Conservation (phyloP, 2,329 filamentous ascomycete species). For the Rhinocladiella similis region DNA sequence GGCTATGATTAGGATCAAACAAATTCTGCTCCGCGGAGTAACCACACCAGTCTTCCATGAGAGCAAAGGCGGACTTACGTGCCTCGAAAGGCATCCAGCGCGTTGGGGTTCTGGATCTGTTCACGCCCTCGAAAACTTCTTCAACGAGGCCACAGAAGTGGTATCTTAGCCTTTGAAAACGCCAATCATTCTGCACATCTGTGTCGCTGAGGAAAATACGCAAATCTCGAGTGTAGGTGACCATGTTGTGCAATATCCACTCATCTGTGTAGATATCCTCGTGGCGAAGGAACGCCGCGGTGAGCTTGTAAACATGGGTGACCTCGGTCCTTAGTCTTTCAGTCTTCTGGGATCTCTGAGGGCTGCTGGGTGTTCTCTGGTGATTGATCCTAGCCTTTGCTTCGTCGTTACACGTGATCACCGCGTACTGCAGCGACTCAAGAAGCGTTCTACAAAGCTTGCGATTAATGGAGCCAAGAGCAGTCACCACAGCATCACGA, state of each 20-base stretch:
- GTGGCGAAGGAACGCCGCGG: slow-evolving; percentile 81
- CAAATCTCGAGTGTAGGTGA: slow-evolving; percentile 86
- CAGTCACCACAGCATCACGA: slow-evolving; percentile 84
- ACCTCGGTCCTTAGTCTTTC: slow-evolving; percentile 90
- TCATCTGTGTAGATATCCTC: slow-evolving; percentile 80
- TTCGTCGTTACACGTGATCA: slow-evolving; percentile 83
- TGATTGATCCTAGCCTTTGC: slow-evolving; percentile 79
- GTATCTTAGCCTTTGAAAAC: slow-evolving; percentile 85
- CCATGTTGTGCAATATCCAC: slow-evolving; percentile 85
- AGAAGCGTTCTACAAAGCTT: slow-evolving; percentile 89
- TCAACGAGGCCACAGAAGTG: slow-evolving; percentile 95
- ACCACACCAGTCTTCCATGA: slow-evolving; percentile 99
- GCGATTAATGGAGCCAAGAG: slow-evolving; percentile 90
- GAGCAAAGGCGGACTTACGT: slow-evolving; percentile 86
- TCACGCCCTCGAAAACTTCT: slow-evolving; percentile 87
- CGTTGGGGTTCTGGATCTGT: slow-evolving; percentile 77
- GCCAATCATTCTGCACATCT: slow-evolving; percentile 91
- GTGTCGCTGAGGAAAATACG: slow-evolving; percentile 93
- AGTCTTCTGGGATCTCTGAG: slow-evolving; percentile 77
- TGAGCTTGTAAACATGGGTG: slow-evolving; percentile 93
- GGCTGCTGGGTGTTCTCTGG: slow-evolving; percentile 79
- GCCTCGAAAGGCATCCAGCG: slow-evolving; percentile 98
- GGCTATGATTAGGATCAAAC: slow-evolving; percentile 71
- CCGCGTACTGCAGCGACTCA: slow-evolving; percentile 84
- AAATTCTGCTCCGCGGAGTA: slow-evolving; percentile 90